Conservation (phyloP, 2,329 filamentous ascomycete genomes). For the Pseudogymnoascus verrucosus region DNA sequence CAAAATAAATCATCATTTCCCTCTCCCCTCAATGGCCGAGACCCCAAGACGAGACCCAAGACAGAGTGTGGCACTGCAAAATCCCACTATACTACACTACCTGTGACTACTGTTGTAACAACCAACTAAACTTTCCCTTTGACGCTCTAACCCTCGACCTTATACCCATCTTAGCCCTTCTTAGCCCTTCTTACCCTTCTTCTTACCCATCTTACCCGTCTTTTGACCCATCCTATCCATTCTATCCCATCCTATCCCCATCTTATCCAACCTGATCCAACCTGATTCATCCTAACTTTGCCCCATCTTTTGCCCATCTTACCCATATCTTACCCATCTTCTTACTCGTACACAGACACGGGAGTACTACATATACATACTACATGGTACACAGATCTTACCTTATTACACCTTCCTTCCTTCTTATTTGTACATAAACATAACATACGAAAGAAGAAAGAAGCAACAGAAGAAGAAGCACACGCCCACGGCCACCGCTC, state of each 20-base stretch:
- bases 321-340: background rate
- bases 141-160: background rate
- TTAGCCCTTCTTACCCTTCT: conserved; percentile 52
- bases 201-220: conserved; percentile 54
- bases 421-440: background rate
- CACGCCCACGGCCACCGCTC: background rate
- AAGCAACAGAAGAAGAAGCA: background rate
- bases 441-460: background rate
- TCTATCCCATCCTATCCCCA: background rate
- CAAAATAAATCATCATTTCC: background rate
- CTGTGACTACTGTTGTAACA: background rate
- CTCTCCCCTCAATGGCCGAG: background rate
- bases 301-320: background rate
- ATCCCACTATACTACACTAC: background rate
- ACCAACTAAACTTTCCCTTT: background rate
- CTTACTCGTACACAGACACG: background rate
- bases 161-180: conserved; percentile 53
- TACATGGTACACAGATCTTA: background rate
- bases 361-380: background rate
- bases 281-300: background rate
- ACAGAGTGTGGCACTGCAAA: background rate
- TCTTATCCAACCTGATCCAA: background rate
- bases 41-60: background rate
- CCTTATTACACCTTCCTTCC: background rate
- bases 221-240: conserved; percentile 31